Base-by-base conservation (phyloP, 192 early-diverging fungal species). In the Paraglomus brasilianum region DNA sequence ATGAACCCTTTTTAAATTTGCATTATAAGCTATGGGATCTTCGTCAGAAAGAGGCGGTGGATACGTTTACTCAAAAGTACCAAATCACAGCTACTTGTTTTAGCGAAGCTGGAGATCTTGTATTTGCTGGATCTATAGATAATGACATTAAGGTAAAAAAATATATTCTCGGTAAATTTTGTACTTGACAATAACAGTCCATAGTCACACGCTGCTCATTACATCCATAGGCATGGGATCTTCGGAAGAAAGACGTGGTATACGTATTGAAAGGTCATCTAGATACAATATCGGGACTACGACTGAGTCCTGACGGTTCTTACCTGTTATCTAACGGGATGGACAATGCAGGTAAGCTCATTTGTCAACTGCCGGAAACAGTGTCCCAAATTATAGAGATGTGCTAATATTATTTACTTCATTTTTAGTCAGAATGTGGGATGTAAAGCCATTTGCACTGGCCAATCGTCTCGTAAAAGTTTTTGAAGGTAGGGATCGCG, bases 101-200 rank as follows among this genome's bases (percentile, higher is more conserved):
- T 46, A 83, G 81, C n/a, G 82, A 82, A 56, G 89, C 92, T 8
- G 93, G 91, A 14, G 86, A 88, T 69, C 76, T 84, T 21, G 83
- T 98, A 1, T 99, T 89, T 75, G 77, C 87, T 15, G 95, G 90
- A 30, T 90, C 93, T n/a, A 81, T 98, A 21, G 94, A 97, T 75
- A 96, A 96, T 78, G 81, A 85, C 30, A 91, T 98, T 68, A 88
- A 80, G 43, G 89, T 82, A 70, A 72, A 71, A 21, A 21, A 39
- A 75, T 22, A 14, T 41, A 48, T 14, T 22, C 36, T 69, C 38
- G n/a, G n/a, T n/a, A n/a, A n/a, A n/a, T n/a, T n/a, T n/a, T n/a
- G n/a, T n/a, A n/a, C n/a, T n/a, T n/a, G n/a, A n/a, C n/a, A n/a
- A n/a, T n/a, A n/a, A n/a, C n/a, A n/a, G n/a, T n/a, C n/a, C n/a